Evolutionary conservation across 1,139 yeast genomes (phyloP), one percentile per base, ranked within the genome.

Genomic region (Taiozyma sp.): DNA sequence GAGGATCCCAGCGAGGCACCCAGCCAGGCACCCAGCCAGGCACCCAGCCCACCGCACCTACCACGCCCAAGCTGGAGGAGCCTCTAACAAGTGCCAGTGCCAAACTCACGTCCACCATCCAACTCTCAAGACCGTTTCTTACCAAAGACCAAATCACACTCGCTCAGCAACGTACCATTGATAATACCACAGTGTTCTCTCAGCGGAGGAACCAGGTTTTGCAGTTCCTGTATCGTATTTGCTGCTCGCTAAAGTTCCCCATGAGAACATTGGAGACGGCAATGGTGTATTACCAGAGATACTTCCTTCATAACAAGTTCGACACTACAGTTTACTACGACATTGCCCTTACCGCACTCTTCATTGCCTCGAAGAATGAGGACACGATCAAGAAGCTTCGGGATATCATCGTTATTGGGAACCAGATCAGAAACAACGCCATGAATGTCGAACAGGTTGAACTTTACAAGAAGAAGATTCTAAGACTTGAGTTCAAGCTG

Each of bases 341-440:
- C 44, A 79, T 87, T 24, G 91, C 89, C 0, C 69, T 87, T 6
- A 80, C 96, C 7, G 80, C 95, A 53, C 64, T 93, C n/a, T 80
- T 90, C 54, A 76, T 91, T 38, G 89, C 97, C 4, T 76, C 87
- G 44, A 92, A 93, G 66, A 83, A 84, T 59, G 96, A 90, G 64
- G 98, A 92, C 65, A 91, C 96, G 43, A 84, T 92, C 42, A 92
- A 92, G 67, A 87, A 88, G 61, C 70, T 87, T 19, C 74, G 82
- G 53, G 93, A 88, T 49, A 64, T 67, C 24, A 66, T 69, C 45
- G 45, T 59, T 1, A 56, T 59, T 22, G 64, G 71, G 1, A 60
- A 74, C 42, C 68, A 68, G 44, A 53, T 68, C 22, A 59, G 70
- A 44, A 64, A 63, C 54, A 57, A 59, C n/a, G 57, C 53, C 32